Percentiles rank a stretch among this genome's conserved stretches.
phyloP scores from a whole-genome alignment of 2,329 filamentous ascomycete genomes.

The Madurella mycetomatis region DNA sequence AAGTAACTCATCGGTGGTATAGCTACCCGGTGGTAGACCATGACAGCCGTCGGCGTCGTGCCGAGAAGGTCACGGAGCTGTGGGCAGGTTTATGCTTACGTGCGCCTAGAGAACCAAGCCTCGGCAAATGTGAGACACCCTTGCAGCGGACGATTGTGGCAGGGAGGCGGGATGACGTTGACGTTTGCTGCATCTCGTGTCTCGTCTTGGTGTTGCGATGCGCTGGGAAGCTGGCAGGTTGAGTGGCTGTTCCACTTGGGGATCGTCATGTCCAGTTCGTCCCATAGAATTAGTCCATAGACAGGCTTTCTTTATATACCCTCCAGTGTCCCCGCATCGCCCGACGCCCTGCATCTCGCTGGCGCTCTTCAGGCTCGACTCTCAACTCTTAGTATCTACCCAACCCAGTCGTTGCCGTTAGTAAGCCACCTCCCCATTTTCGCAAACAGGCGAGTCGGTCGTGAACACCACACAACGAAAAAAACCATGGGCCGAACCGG shows the following conservation, averaged over 20 bases:
- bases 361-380: background rate
- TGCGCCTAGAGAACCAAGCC: background rate
- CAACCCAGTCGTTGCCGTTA: background rate
- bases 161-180: background rate
- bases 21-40: too few species aligned
- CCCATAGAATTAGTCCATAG: background rate
- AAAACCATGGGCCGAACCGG: conserved; percentile 44
- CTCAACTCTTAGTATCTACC: background rate
- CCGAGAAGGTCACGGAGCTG: too few species aligned
- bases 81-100: too few species aligned
- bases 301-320: background rate
- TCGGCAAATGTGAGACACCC: background rate
- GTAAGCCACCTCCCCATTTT: background rate
- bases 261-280: background rate
- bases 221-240: background rate
- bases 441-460: background rate
- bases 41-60: too few species aligned
- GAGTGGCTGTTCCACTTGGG: background rate
- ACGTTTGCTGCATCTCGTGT: background rate
- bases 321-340: background rate
- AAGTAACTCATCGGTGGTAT: background rate
- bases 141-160: background rate
- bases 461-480: background rate
- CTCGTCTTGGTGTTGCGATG: background rate
- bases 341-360: background rate